Conservation (phyloP, 768 basidiomycete genomes). For the Leucocoprinus leucothites region DNA sequence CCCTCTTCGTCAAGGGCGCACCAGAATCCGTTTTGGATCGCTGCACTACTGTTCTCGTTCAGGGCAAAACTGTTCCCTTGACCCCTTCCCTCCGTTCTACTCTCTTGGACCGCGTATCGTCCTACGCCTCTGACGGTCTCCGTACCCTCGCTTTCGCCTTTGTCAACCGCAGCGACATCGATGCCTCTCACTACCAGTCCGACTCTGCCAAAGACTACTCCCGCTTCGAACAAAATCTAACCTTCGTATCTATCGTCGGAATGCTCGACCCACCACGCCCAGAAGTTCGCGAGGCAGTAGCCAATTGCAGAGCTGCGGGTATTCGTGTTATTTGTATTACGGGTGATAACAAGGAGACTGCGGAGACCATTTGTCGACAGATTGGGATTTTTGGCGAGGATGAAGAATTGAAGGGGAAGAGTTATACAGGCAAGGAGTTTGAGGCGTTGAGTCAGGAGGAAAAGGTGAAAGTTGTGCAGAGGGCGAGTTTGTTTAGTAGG, state of each 20-base stretch:
- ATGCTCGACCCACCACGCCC: slow-evolving; percentile 99
- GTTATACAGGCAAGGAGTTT: slow-evolving; percentile 91
- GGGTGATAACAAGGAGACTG: slow-evolving; percentile 96
- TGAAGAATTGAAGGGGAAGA: slow-evolving; percentile 92
- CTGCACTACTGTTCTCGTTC: slow-evolving; percentile 70
- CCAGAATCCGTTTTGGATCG: slow-evolving; percentile 94
- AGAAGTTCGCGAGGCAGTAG: slow-evolving; percentile 83
- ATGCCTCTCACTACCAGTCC: slow-evolving; percentile 78
- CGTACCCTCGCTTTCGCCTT: slow-evolving; percentile 92
- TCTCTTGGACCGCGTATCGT: slow-evolving; percentile 61
- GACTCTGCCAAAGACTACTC: slow-evolving; percentile 79
- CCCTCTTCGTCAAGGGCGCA: slow-evolving; percentile 92
- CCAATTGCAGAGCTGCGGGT: slow-evolving; percentile 88
- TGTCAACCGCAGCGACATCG: slow-evolving; percentile 70
- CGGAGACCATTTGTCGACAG: slow-evolving; percentile 94
- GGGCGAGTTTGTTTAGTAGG: slow-evolving; percentile 86
- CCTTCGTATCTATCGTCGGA: slow-evolving; percentile 93
- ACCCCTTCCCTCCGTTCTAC: slow-evolving; percentile 54
- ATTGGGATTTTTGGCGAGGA: slow-evolving; percentile 89
- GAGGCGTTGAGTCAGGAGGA: slow-evolving; percentile 78
- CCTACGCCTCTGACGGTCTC: slow-evolving; percentile 80
- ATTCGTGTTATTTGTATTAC: slow-evolving; percentile 97
- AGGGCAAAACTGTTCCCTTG: slow-evolving; percentile 63
- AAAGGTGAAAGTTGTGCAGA: slow-evolving; percentile 82
- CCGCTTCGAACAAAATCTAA: slow-evolving; percentile 87